These are phyloP conservation scores for Nannizziopsis barbatae DNA, from an alignment of 2,329 filamentous ascomycete species.

Conservation along the genomic window DNA sequence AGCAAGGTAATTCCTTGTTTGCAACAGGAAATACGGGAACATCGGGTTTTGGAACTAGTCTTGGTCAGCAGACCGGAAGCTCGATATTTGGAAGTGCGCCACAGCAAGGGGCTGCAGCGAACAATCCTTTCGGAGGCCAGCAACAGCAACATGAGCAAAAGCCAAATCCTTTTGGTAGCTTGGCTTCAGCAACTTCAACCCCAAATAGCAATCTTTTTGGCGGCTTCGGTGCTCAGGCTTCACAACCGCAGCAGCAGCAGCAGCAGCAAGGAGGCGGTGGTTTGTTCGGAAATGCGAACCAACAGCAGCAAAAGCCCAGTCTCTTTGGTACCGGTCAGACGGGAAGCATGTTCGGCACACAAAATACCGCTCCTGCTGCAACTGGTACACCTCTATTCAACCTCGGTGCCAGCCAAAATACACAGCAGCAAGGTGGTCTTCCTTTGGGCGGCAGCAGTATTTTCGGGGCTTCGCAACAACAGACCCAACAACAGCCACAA, in stretches of 20 bases:
- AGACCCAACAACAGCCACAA: constrained; percentile 42
- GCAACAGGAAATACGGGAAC: constrained; percentile 27
- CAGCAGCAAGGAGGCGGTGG: constrained; percentile 23
- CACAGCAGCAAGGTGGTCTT: constrained; percentile 32
- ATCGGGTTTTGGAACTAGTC: constrained; percentile 32
- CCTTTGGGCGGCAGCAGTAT: constrained; percentile 23
- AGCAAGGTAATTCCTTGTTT: constrained; percentile 32
- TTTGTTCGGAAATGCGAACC: constrained; percentile 28
- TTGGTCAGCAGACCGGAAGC: constrained; percentile 30
- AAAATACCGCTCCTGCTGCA: constrained; percentile 16
- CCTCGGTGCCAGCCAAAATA: constrained; percentile 11
- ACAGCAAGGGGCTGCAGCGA: constrained; percentile 29
- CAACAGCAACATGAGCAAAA: constrained; percentile 28
- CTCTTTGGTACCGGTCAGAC: constrained; percentile 40
- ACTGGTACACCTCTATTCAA: constrained; percentile 11
- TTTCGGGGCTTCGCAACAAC: constrained; percentile 38
- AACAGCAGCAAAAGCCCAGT: constrained; percentile 35
- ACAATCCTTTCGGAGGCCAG: constrained; percentile 35
- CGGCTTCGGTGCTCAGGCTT: constrained; percentile 21
- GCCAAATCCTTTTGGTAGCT: constrained; percentile 10
- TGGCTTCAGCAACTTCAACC: constrained; percentile 12
- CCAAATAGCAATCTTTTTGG: constrained; percentile 12
- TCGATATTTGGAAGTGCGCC: constrained; percentile 1
- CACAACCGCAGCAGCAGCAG: constrained; percentile 19
- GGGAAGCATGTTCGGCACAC: constrained; percentile 19